These are phyloP conservation scores for Ormosia semicastrata DNA, from an alignment of 306 rosid species.

Conservation along the genomic window DNA sequence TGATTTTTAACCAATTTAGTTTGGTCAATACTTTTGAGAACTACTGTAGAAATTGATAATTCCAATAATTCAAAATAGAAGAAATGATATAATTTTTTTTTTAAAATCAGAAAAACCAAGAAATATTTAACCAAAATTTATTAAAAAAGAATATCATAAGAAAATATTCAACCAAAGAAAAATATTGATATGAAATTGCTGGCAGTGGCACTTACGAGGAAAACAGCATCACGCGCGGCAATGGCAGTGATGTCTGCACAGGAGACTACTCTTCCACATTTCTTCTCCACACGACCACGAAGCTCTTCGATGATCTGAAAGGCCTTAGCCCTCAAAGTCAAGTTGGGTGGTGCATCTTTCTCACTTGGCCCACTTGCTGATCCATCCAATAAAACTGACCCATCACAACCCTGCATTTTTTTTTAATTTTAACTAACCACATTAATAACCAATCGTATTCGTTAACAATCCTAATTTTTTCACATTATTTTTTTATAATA, in stretches of 20 bases:
- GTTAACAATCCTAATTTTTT: too few species aligned
- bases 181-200: neutral
- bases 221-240: conserved; percentile 64
- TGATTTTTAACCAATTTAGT: too few species aligned
- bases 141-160: too few species aligned
- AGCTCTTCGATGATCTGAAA: conserved; percentile 56
- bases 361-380: conserved; percentile 64
- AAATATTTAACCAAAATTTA: too few species aligned
- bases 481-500: too few species aligned
- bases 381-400: conserved; percentile 63
- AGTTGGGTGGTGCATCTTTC: conserved; percentile 59
- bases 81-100: too few species aligned
- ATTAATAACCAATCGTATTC: neutral
- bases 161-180: neutral
- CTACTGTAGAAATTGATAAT: too few species aligned
- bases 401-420: conserved; percentile 69
- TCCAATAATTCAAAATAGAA: too few species aligned
- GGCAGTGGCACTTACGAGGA: conserved; percentile 33
- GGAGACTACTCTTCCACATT: conserved; percentile 63
- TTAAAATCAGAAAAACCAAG: too few species aligned
- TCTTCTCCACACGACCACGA: conserved; percentile 34
- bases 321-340: conserved; percentile 42
- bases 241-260: conserved; percentile 65
- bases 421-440: neutral
- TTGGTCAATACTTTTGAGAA: too few species aligned